Evolutionary conservation across 208 protist species (phyloP).

Genomic region (Wallacemonas rigidus): DNA sequence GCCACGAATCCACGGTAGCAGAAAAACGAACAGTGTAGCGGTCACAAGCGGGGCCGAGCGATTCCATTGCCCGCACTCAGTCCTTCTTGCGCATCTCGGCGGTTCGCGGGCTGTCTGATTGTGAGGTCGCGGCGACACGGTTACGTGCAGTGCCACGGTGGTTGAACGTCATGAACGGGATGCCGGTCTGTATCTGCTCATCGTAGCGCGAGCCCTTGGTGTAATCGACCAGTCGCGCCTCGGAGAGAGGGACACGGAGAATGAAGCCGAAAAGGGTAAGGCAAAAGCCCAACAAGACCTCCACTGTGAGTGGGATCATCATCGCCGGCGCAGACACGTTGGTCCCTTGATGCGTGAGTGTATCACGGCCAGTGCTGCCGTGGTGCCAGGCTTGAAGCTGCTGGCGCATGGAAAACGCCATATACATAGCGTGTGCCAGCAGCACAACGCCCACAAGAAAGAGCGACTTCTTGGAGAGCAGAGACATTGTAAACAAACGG

Average conservation of each 20-base stretch:
- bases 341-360: constrained; percentile 1
- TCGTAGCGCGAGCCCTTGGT: constrained; percentile 71
- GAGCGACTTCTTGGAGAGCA: constrained; percentile 26
- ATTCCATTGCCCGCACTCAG: background rate
- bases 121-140: background rate
- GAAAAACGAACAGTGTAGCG: background rate
- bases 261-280: constrained; percentile 66
- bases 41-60: background rate
- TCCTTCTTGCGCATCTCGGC: constrained; percentile 33
- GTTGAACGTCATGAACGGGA: constrained; percentile 88
- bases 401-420: constrained; percentile 63
- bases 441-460: constrained; percentile 67
- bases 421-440: constrained; percentile 66
- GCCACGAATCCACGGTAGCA: too few relatives aligned
- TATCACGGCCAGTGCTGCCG: background rate
- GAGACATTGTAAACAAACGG: background rate
- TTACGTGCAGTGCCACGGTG: constrained; percentile 64
- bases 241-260: constrained; percentile 37
- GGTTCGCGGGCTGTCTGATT: background rate
- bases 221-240: constrained; percentile 63
- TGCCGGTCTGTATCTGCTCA: constrained; percentile 54
- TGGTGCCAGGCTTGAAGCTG: constrained; percentile 70
- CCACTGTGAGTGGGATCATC: constrained; percentile 34
- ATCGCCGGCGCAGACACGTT: constrained; percentile 19
- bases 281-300: constrained; percentile 33